phyloP scores from a whole-genome alignment of 2,329 filamentous ascomycete genomes.

The Hansfordia pulvinata region DNA sequence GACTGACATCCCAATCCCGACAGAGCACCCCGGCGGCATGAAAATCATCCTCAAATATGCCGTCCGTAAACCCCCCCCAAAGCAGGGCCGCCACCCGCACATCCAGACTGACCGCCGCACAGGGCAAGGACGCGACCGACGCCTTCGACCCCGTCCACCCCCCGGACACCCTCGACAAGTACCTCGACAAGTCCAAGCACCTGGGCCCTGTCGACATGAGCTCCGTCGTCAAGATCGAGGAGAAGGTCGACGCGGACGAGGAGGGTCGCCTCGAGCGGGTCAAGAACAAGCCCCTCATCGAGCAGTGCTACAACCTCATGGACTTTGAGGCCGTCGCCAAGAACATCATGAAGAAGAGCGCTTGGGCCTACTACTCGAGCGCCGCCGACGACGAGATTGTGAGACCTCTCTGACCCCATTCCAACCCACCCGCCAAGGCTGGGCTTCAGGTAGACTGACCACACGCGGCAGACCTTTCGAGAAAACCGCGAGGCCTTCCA shows the following conservation, averaged over 20 bases:
- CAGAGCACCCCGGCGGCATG: constrained; percentile 75
- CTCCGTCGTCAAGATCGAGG: constrained; percentile 56
- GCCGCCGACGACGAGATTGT: constrained; percentile 84
- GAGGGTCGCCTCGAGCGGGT: constrained; percentile 59
- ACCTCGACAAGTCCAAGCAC: constrained; percentile 74
- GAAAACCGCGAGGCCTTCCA: constrained; percentile 96
- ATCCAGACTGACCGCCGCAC: background rate
- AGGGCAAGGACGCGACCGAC: constrained; percentile 84
- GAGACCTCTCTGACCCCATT: constrained; percentile 14
- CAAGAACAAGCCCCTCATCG: constrained; percentile 61
- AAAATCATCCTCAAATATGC: constrained; percentile 97
- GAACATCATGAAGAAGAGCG: constrained; percentile 85
- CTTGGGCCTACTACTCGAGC: constrained; percentile 96
- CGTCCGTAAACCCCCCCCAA: constrained; percentile 20
- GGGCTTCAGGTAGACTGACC: constrained; percentile 8
- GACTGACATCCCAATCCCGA: constrained; percentile 8
- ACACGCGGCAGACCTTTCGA: constrained; percentile 56
- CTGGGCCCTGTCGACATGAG: constrained; percentile 81
- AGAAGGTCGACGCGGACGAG: constrained; percentile 57
- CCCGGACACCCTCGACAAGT: constrained; percentile 76
- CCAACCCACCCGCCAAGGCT: too few species aligned
- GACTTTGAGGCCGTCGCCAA: constrained; percentile 93
- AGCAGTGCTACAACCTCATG: constrained; percentile 84
- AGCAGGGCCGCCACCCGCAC: background rate
- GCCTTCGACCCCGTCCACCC: constrained; percentile 84